phyloP scores from a whole-genome alignment of 495 filamentous ascomycete species.

The Penicillium robsamsonii region DNA sequence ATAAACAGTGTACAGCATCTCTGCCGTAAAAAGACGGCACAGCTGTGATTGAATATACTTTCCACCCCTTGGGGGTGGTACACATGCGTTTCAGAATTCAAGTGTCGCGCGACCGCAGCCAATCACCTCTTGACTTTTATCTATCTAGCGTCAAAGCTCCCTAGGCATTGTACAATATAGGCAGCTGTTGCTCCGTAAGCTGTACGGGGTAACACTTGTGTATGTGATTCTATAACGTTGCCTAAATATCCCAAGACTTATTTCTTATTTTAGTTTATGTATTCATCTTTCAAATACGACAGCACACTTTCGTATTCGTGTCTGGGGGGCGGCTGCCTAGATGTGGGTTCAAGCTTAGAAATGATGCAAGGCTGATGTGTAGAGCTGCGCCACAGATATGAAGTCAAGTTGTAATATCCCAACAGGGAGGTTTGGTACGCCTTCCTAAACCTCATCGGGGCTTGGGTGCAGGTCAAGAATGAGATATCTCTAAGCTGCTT shows the following conservation, averaged over 20 bases:
- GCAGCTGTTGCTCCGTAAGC: not conserved
- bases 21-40: not conserved
- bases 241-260: not conserved
- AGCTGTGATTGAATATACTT: constrained; percentile 2
- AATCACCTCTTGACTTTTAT: constrained; percentile 1
- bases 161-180: not conserved
- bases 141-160: constrained; percentile 11
- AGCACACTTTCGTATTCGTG: constrained; percentile 10
- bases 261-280: not conserved
- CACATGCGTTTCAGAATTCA: constrained; percentile 10
- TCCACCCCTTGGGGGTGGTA: not conserved
- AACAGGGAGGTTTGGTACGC: not conserved
- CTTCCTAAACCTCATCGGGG: not conserved
- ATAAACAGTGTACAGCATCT: not conserved
- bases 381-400: constrained; percentile 12
- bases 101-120: constrained; percentile 11
- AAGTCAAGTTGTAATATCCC: constrained; percentile 1
- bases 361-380: constrained; percentile 5
- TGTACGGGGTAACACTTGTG: not conserved
- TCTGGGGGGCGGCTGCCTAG: constrained; percentile 6
- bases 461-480: not conserved
- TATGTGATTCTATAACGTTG: too few relatives aligned
- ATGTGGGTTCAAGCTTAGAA: constrained; percentile 1
- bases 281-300: not conserved
- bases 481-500: not conserved